Evolutionary conservation across 257 asterid species (phyloP).

Genomic region (Petunia axillaris): DNA sequence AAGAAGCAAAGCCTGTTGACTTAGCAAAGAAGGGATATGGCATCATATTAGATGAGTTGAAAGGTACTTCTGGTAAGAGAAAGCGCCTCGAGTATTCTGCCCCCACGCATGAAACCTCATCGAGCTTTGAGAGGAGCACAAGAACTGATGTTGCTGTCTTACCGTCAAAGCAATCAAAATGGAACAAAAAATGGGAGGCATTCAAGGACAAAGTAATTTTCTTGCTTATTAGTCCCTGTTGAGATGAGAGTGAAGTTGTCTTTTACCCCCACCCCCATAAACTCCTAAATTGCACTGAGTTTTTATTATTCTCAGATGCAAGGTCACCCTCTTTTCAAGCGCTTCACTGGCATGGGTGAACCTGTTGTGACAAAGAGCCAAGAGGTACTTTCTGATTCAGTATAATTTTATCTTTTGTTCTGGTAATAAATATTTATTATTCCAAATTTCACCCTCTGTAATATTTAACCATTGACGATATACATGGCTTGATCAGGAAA

Average conservation of each 20-base stretch:
- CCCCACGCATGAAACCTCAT: conserved; percentile 49
- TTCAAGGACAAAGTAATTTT: conserved; percentile 73
- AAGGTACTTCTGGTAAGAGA: conserved; percentile 80
- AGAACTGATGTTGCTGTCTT: conserved; percentile 76
- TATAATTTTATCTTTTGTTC: not conserved
- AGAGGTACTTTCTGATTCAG: conserved; percentile 61
- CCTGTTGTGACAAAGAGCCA: conserved; percentile 83
- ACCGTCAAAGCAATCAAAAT: conserved; percentile 69
- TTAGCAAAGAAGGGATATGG: conserved; percentile 75
- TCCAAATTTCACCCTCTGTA: not conserved
- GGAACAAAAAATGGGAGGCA: conserved; percentile 86
- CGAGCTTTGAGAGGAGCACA: conserved; percentile 67
- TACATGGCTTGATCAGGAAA: not conserved
- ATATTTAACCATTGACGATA: conserved; percentile 13
- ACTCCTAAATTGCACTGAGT: not conserved
- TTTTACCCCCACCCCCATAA: conserved; percentile 9
- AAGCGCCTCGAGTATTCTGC: conserved; percentile 72
- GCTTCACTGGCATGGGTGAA: conserved; percentile 68
- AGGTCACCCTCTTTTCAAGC: conserved; percentile 69
- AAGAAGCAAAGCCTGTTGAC: conserved; percentile 83
- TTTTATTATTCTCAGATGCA: conserved; percentile 61
- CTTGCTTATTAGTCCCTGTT: not conserved
- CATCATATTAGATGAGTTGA: conserved; percentile 77
- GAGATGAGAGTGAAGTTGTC: not conserved
- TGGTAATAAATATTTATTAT: not conserved